Evolutionary conservation across 192 early-diverging fungal species (phyloP).

Genomic region (Coemansia sp.): DNA sequence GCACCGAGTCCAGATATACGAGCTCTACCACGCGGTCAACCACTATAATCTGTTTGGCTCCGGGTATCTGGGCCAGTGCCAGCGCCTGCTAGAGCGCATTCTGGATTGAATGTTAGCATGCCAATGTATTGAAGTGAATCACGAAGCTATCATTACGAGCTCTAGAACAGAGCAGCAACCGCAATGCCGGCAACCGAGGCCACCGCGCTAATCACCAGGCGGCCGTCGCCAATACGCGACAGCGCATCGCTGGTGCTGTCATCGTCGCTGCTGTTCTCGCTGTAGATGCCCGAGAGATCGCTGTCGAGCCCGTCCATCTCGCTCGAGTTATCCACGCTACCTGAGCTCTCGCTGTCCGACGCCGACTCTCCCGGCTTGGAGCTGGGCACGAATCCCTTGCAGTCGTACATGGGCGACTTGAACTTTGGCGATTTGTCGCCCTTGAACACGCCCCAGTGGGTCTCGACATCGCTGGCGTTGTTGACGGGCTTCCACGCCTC

Average conservation of each 20-base stretch:
- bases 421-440: constrained; percentile 50
- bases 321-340: not conserved
- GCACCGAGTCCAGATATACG: constrained; percentile 15
- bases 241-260: constrained; percentile 10
- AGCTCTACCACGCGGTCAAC: constrained; percentile 40
- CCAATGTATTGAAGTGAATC: constrained; percentile 1
- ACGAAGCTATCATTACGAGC: not conserved
- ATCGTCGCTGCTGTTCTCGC: constrained; percentile 4
- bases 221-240: constrained; percentile 1
- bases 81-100: constrained; percentile 6
- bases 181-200: constrained; percentile 19
- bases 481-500: constrained; percentile 62
- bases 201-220: not conserved
- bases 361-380: not conserved
- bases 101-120: not conserved
- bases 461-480: constrained; percentile 52
- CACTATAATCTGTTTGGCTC: constrained; percentile 41
- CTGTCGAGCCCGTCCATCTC: not conserved
- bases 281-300: too few relatives aligned
- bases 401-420: constrained; percentile 44
- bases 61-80: constrained; percentile 13
- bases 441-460: constrained; percentile 50
- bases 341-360: not conserved
- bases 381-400: constrained; percentile 41
- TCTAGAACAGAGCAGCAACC: constrained; percentile 17